These are phyloP conservation scores for Sclerotinia nivalis DNA, from an alignment of 2,329 filamentous ascomycete genomes.

Conservation along the genomic window DNA sequence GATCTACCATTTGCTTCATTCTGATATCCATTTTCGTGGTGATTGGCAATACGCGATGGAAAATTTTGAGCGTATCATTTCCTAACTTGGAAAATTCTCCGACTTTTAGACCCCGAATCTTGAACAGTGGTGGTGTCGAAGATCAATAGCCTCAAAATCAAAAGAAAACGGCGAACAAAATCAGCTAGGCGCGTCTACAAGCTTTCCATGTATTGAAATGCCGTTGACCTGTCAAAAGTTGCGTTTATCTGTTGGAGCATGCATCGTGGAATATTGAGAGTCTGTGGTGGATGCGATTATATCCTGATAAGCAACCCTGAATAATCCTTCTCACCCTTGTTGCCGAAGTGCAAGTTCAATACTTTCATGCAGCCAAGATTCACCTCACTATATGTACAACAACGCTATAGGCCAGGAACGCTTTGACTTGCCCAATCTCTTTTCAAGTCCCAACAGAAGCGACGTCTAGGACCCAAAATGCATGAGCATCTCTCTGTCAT, in stretches of 20 bases:
- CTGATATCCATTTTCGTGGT: not conserved
- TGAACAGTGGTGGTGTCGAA: not conserved
- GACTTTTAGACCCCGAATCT: not conserved
- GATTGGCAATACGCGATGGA: not conserved
- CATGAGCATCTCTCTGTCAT: not conserved
- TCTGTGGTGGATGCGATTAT: not conserved
- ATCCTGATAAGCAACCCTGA: constrained; percentile 14
- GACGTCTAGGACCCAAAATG: not conserved
- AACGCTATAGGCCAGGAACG: not conserved
- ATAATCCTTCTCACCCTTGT: constrained; percentile 16
- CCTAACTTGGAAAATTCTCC: not conserved
- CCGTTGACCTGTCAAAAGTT: not conserved
- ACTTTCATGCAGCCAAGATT: constrained; percentile 4
- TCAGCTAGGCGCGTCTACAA: not conserved
- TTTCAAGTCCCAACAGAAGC: constrained; percentile 7
- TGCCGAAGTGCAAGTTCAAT: constrained; percentile 7
- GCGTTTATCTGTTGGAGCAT: not conserved
- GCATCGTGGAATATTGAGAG: constrained; percentile 2
- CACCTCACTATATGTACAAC: not conserved
- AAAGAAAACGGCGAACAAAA: not conserved
- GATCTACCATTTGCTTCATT: not conserved
- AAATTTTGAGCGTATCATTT: constrained; percentile 12
- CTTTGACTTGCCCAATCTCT: not conserved
- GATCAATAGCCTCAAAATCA: constrained; percentile 10
- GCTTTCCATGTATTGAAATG: not conserved